A percentile compares a stretch with the other conserved stretches of the same genome.
These are phyloP conservation scores for Knufia fluminis DNA, from an alignment of 2,329 filamentous ascomycete genomes.

Conservation along the genomic window DNA sequence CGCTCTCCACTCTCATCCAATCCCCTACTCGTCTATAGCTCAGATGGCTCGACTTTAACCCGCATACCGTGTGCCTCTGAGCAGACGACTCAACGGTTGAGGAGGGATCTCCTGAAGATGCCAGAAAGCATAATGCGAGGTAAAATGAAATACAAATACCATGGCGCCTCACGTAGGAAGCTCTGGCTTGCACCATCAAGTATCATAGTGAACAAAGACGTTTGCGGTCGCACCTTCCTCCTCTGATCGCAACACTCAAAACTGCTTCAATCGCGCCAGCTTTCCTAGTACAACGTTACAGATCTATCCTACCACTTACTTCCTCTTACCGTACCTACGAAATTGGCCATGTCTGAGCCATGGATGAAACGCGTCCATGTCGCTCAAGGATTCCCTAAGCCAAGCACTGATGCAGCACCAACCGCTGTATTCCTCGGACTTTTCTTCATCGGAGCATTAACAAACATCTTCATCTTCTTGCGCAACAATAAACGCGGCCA, in stretches of 20 bases:
- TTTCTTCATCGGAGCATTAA: slow-evolving; percentile 34
- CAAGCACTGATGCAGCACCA: slow-evolving; percentile 3
- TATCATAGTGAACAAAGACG: not conserved
- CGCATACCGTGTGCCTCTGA: not conserved
- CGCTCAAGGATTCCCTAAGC: slow-evolving; percentile 4
- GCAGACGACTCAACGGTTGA: not conserved
- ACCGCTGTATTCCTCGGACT: slow-evolving; percentile 49
- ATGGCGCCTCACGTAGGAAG: not conserved
- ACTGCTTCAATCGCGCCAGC: too few species aligned
- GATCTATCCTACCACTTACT: too few species aligned
- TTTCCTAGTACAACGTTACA: too few species aligned
- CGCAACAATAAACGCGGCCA: slow-evolving; percentile 34
- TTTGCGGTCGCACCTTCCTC: not conserved
- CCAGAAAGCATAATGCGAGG: not conserved
- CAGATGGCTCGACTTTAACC: not conserved
- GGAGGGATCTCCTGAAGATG: not conserved
- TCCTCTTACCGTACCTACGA: too few species aligned
- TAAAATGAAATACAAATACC: not conserved
- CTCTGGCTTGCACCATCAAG: not conserved
- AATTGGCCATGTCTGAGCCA: not conserved
- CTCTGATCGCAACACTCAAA: not conserved
- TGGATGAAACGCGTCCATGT: slow-evolving; percentile 7
- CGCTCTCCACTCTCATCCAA: too few species aligned
- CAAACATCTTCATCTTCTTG: slow-evolving; percentile 39
- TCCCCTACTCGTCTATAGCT: too few species aligned